A percentile compares a stretch with the other conserved stretches of the same genome.
Evolutionary conservation across 106 monocot species (phyloP).

Genomic region (Narthecium ossifragum): DNA sequence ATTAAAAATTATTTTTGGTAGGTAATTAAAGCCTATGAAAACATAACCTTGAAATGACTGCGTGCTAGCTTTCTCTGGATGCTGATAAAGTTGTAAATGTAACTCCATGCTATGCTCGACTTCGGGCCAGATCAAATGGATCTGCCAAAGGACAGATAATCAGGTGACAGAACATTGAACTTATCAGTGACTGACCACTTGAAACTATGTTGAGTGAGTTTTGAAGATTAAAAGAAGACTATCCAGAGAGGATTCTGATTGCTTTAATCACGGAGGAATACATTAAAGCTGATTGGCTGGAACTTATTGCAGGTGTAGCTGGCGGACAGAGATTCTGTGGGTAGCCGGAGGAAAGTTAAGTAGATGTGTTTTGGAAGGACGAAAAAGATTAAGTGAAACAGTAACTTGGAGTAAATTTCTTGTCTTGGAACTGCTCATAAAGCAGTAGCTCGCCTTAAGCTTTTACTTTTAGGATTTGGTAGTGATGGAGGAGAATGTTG

Average conservation of each 20-base stretch:
- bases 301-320: constrained; percentile 91
- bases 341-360: no score
- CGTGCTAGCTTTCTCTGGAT: constrained; percentile 81
- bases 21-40: no score
- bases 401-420: no score
- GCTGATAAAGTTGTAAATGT: constrained; percentile 95
- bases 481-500: no score
- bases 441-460: no score
- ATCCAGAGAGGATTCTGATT: constrained; percentile 87
- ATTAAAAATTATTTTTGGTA: no score
- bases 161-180: constrained; percentile 98
- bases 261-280: constrained; percentile 99
- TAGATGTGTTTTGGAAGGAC: no score
- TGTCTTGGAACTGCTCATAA: no score
- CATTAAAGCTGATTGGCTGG: constrained; percentile 83
- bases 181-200: constrained; percentile 91
- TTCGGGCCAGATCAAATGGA: constrained; percentile 82
- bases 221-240: constrained; percentile 79
- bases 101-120: constrained; percentile 88
- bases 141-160: constrained; percentile 75
- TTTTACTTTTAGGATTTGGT: no score
- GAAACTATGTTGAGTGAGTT: constrained; percentile 95
- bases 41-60: background rate
- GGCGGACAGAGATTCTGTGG: no score
- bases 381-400: no score